Evolutionary conservation across 345 rosid species (phyloP), one percentile per base, ranked within the genome.

Genomic region (Turnera subulata): DNA sequence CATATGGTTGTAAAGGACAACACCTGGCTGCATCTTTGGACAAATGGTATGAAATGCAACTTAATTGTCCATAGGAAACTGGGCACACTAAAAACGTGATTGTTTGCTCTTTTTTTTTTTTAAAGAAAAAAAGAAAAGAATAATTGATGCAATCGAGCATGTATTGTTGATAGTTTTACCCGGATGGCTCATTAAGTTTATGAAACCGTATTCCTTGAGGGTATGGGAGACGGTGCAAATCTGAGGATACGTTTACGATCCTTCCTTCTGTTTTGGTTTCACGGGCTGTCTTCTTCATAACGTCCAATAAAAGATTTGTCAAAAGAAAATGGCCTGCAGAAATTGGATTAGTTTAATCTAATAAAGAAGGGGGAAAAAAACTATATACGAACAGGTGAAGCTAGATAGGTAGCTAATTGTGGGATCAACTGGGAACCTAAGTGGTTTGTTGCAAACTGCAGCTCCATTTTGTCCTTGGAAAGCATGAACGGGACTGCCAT

Each of bases 301-400:
- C 71, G 25, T 81, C 86, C 55, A 76, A 29, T 58, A 71, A 54
- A 20, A 78, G 83, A 51, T 69, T 67, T n/a, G 81, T 71, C 56
- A 81, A 58, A 63, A 81, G 81, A 66, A 81, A 81, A 60, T 78
- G 85, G 17, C 85, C 82, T 70, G 75, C 56, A 62, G 52, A 29
- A 72, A n/a, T n/a, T n/a, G n/a, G n/a, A n/a, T n/a, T n/a, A n/a
- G n/a, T n/a, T n/a, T n/a, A n/a, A n/a, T n/a, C n/a, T n/a, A n/a
- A n/a, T n/a, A n/a, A n/a, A n/a, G n/a, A n/a, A n/a, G n/a, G n/a
- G n/a, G n/a, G n/a, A n/a, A n/a, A n/a, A n/a, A n/a, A n/a, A n/a
- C n/a, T n/a, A n/a, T n/a, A n/a, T n/a, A n/a, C n/a, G n/a, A n/a
- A n/a, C n/a, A n/a, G n/a, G n/a, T n/a, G n/a, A n/a, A n/a, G 12